phyloP scores from a whole-genome alignment of 768 basidiomycete species.

The Omphalotus guepiniiformis region DNA sequence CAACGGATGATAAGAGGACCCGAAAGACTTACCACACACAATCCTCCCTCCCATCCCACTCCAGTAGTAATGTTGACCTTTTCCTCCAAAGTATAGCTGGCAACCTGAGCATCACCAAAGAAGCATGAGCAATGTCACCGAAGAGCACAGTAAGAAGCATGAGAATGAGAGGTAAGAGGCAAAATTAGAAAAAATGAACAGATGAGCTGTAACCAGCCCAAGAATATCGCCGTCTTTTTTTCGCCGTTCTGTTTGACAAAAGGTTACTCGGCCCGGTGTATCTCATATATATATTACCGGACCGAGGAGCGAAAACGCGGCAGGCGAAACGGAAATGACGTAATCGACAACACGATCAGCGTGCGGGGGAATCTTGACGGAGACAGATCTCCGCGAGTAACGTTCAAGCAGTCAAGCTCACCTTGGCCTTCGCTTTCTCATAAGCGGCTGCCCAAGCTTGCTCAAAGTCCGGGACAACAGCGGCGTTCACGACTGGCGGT shows the following conservation, averaged over 20 bases:
- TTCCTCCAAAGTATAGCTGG: conserved; percentile 51
- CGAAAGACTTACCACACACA: conserved; percentile 61
- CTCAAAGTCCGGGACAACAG: conserved; percentile 42
- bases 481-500: conserved; percentile 47
- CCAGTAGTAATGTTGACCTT: conserved; percentile 66
- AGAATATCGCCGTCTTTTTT: too few species aligned
- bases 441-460: conserved; percentile 57
- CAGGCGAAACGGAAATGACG: background rate
- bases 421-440: conserved; percentile 43
- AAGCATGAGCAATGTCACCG: conserved; percentile 16
- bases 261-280: too few species aligned
- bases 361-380: background rate
- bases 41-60: conserved; percentile 59
- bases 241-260: too few species aligned
- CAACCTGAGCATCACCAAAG: conserved; percentile 29
- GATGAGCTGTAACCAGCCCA: too few species aligned
- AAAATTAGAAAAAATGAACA: conserved; percentile 1
- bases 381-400: too few species aligned
- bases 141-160: conserved; percentile 12
- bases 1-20: background rate
- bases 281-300: too few species aligned
- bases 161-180: background rate
- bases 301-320: background rate
- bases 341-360: background rate
- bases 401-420: conserved; percentile 3